Evolutionary conservation across 1,284 basidiomycete species (phyloP).

Genomic region (Dichomitus squalens): DNA sequence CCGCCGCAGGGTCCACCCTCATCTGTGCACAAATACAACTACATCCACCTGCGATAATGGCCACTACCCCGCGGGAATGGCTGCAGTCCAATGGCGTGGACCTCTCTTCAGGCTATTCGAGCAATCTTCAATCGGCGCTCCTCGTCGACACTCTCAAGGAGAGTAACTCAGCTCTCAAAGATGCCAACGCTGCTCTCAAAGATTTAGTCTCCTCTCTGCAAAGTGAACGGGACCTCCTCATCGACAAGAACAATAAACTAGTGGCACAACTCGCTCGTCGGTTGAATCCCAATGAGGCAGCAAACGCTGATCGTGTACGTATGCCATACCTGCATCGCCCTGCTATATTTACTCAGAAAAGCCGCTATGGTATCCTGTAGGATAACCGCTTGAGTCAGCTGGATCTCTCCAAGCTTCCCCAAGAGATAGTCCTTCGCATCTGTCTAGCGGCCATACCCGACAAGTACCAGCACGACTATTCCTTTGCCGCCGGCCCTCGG

Average conservation of each 20-base stretch:
- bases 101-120: too few species aligned
- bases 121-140: too few species aligned
- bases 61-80: too few species aligned
- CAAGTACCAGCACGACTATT: neutral
- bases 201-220: neutral
- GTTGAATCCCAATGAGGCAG: neutral
- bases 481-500: neutral
- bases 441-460: neutral
- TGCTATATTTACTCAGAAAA: too few species aligned
- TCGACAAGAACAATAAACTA: neutral
- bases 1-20: too few species aligned
- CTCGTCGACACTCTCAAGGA: neutral
- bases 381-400: neutral
- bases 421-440: neutral
- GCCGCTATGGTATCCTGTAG: neutral
- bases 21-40: too few species aligned
- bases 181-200: conserved; percentile 2
- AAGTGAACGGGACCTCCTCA: neutral
- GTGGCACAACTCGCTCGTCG: neutral
- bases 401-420: neutral
- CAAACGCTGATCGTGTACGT: neutral
- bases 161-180: neutral
- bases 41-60: too few species aligned
- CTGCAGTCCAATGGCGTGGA: too few species aligned
- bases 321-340: neutral